A percentile compares a stretch with the other conserved stretches of the same genome.
phyloP scores from a whole-genome alignment of 768 basidiomycete species.

The Lactifluus echinatus region DNA sequence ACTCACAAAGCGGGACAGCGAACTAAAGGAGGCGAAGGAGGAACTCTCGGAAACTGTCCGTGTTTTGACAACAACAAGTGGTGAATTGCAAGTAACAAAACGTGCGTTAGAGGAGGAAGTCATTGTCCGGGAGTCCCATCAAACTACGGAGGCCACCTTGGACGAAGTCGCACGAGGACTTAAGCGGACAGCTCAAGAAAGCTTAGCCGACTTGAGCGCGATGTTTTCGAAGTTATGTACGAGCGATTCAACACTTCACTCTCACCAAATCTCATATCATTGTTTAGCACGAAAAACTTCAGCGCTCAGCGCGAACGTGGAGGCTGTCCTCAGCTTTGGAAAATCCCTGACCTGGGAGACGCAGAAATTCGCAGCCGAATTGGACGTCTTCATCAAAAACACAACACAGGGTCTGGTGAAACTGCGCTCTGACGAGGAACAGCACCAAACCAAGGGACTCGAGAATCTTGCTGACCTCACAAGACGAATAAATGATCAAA shows the following conservation, averaged over 20 bases:
- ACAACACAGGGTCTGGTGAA: conserved; percentile 45
- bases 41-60: conserved; percentile 45
- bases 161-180: conserved; percentile 66
- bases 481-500: conserved; percentile 47
- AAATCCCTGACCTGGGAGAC: conserved; percentile 48
- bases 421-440: conserved; percentile 48
- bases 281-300: conserved; percentile 61
- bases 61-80: conserved; percentile 44
- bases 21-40: conserved; percentile 56
- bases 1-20: conserved; percentile 65
- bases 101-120: conserved; percentile 69
- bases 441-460: conserved; percentile 48
- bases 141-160: conserved; percentile 60
- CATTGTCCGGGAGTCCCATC: conserved; percentile 67
- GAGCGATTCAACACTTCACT: conserved; percentile 16
- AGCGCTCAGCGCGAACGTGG: conserved; percentile 55
- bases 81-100: conserved; percentile 50
- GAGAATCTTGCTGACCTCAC: conserved; percentile 44
- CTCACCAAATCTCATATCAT: conserved; percentile 10
- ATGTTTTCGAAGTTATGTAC: conserved; percentile 81
- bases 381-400: conserved; percentile 53
- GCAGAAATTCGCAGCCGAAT: conserved; percentile 43
- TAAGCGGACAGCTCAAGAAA: conserved; percentile 57
- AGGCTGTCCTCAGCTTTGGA: conserved; percentile 54
- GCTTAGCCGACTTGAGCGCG: conserved; percentile 56